A percentile compares a stretch with the other conserved stretches of the same genome.
Evolutionary conservation across 768 basidiomycete species (phyloP).

Genomic region (Leccinellum rugosiceps): DNA sequence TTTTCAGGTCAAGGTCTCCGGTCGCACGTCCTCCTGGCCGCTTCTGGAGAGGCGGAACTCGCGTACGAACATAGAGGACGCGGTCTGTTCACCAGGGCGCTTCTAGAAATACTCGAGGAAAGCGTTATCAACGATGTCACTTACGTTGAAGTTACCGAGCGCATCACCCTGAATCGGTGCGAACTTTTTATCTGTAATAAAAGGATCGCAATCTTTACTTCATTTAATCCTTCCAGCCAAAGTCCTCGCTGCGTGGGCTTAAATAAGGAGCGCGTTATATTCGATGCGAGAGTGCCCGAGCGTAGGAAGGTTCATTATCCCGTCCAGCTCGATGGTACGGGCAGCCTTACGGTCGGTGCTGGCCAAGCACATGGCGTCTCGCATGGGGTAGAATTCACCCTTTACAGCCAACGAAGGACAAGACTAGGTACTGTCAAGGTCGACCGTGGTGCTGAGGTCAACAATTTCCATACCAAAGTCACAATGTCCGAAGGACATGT

Average conservation of each 20-base stretch:
- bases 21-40: slow-evolving; percentile 43
- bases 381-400: slow-evolving; percentile 13
- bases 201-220: background rate
- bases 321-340: background rate
- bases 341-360: slow-evolving; percentile 18
- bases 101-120: slow-evolving; percentile 13
- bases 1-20: slow-evolving; percentile 28
- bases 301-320: slow-evolving; percentile 2
- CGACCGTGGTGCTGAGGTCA: background rate
- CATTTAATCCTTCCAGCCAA: slow-evolving; percentile 14
- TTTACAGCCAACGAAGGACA: slow-evolving; percentile 9
- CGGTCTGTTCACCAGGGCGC: slow-evolving; percentile 26
- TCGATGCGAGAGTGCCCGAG: slow-evolving; percentile 16
- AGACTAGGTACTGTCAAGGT: background rate
- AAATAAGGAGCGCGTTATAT: slow-evolving; percentile 20
- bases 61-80: slow-evolving; percentile 25
- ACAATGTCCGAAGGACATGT: background rate
- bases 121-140: slow-evolving; percentile 14
- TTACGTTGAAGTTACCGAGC: slow-evolving; percentile 20
- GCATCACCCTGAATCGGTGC: slow-evolving; percentile 10
- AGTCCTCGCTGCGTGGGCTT: slow-evolving; percentile 29
- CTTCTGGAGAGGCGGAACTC: slow-evolving; percentile 36
- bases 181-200: background rate
- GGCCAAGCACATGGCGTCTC: slow-evolving; percentile 27
- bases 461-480: slow-evolving; percentile 10